These are phyloP conservation scores for Orbilia javanica DNA, from an alignment of 2,329 filamentous ascomycete species.

Conservation along the genomic window DNA sequence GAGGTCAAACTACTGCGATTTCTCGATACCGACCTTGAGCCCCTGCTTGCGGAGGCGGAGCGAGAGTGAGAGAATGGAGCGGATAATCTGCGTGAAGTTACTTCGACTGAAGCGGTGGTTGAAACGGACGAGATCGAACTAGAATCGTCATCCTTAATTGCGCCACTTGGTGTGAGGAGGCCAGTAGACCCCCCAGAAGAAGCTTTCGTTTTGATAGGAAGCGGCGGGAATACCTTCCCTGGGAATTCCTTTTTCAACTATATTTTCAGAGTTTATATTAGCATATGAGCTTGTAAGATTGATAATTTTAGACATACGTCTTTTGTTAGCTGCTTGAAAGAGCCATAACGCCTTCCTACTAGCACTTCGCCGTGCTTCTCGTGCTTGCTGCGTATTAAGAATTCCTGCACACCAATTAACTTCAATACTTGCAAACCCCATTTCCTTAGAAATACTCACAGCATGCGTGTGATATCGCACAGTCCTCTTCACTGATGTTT, in stretches of 20 bases:
- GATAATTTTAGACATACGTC: constrained; percentile 64
- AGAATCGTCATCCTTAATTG: constrained; percentile 75
- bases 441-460: constrained; percentile 68
- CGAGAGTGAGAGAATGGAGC: constrained; percentile 63
- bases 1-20: constrained; percentile 41
- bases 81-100: constrained; percentile 62
- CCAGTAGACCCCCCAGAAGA: constrained; percentile 69
- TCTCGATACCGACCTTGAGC: constrained; percentile 61
- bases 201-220: constrained; percentile 91
- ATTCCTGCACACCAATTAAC: constrained; percentile 75
- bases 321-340: constrained; percentile 84
- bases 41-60: constrained; percentile 40
- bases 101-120: constrained; percentile 75
- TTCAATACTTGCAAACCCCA: not conserved
- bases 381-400: constrained; percentile 85
- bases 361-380: constrained; percentile 81
- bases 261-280: constrained; percentile 23
- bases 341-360: constrained; percentile 86
- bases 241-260: constrained; percentile 83
- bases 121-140: constrained; percentile 76
- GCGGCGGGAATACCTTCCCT: constrained; percentile 85
- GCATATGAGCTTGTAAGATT: not conserved
- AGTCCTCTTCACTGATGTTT: constrained; percentile 83
- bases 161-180: constrained; percentile 69
- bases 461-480: constrained; percentile 92